Percentiles rank a stretch among this genome's conserved stretches.
Evolutionary conservation across 768 basidiomycete species (phyloP).

Genomic region (Termitomyces sp.): DNA sequence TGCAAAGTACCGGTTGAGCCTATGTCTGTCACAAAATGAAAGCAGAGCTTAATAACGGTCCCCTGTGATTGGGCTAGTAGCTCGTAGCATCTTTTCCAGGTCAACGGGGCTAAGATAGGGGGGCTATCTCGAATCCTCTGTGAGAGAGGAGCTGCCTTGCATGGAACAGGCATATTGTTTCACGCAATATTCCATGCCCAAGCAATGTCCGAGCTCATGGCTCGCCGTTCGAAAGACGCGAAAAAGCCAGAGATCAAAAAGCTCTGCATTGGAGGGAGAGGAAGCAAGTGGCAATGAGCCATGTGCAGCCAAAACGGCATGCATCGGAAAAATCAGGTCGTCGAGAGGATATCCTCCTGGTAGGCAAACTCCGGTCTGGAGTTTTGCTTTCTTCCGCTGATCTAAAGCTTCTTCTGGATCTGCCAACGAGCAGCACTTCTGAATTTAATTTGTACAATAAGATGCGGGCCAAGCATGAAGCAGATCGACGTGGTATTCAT

Average conservation of each 20-base stretch:
- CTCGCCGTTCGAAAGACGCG: constrained; percentile 34
- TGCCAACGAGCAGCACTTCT: too few relatives aligned
- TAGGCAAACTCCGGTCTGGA: constrained; percentile 8
- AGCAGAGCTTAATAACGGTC: too few relatives aligned
- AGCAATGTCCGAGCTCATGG: too few relatives aligned
- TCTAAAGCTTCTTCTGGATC: too few relatives aligned
- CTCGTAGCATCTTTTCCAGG: constrained; percentile 27
- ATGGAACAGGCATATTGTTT: constrained; percentile 36
- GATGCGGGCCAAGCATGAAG: too few relatives aligned
- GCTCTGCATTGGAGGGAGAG: constrained; percentile 12
- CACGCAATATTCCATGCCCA: too few relatives aligned
- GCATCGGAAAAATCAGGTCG: background rate
- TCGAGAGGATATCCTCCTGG: background rate
- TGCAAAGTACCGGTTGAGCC: too few relatives aligned
- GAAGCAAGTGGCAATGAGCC: too few relatives aligned
- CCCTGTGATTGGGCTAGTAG: too few relatives aligned
- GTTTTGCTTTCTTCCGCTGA: constrained; percentile 22
- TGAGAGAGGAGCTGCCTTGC: constrained; percentile 30
- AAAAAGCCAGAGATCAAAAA: constrained; percentile 29
- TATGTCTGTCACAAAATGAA: too few relatives aligned
- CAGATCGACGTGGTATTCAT: too few relatives aligned
- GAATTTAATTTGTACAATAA: too few relatives aligned
- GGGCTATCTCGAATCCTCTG: constrained; percentile 31
- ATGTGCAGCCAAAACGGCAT: background rate
- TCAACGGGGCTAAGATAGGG: constrained; percentile 34